These are phyloP conservation scores for Alternaria arborescens DNA, from an alignment of 2,329 filamentous ascomycete species.

Conservation along the genomic window DNA sequence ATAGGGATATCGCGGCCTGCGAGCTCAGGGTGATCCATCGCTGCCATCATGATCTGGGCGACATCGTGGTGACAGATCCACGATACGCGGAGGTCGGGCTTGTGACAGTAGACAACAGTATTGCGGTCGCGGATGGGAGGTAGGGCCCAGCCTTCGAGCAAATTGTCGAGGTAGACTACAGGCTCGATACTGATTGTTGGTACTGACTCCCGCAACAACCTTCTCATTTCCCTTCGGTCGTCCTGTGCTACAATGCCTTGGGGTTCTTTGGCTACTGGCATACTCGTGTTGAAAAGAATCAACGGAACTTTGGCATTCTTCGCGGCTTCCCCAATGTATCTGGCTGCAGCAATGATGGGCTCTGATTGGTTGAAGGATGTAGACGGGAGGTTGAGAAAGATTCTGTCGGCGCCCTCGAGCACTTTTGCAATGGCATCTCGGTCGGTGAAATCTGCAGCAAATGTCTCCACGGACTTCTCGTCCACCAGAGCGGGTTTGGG, in stretches of 20 bases:
- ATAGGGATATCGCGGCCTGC: slow-evolving; percentile 48
- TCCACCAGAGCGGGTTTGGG: slow-evolving; percentile 28
- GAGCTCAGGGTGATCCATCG: slow-evolving; percentile 44
- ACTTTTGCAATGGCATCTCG: slow-evolving; percentile 19
- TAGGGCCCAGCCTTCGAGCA: slow-evolving; percentile 53
- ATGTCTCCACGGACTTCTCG: slow-evolving; percentile 25
- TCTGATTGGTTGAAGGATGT: slow-evolving; percentile 40
- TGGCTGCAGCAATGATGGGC: slow-evolving; percentile 35
- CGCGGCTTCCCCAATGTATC: slow-evolving; percentile 30
- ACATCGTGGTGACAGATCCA: slow-evolving; percentile 55
- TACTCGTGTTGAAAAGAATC: slow-evolving; percentile 43
- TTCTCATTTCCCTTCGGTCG: slow-evolving; percentile 42
- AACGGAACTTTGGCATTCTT: slow-evolving; percentile 25
- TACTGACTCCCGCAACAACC: slow-evolving; percentile 43
- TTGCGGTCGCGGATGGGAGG: slow-evolving; percentile 46
- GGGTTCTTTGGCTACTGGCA: slow-evolving; percentile 32
- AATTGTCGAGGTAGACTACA: slow-evolving; percentile 52
- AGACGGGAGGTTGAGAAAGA: slow-evolving; percentile 41
- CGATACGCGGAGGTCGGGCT: slow-evolving; percentile 47
- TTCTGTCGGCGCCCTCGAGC: slow-evolving; percentile 27
- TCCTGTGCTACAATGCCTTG: slow-evolving; percentile 43
- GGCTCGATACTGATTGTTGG: slow-evolving; percentile 49
- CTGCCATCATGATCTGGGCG: slow-evolving; percentile 51
- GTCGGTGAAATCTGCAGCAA: slow-evolving; percentile 35
- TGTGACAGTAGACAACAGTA: slow-evolving; percentile 53